These are phyloP conservation scores for Aspergillus candidus DNA, from an alignment of 2,329 filamentous ascomycete genomes.

Conservation along the genomic window DNA sequence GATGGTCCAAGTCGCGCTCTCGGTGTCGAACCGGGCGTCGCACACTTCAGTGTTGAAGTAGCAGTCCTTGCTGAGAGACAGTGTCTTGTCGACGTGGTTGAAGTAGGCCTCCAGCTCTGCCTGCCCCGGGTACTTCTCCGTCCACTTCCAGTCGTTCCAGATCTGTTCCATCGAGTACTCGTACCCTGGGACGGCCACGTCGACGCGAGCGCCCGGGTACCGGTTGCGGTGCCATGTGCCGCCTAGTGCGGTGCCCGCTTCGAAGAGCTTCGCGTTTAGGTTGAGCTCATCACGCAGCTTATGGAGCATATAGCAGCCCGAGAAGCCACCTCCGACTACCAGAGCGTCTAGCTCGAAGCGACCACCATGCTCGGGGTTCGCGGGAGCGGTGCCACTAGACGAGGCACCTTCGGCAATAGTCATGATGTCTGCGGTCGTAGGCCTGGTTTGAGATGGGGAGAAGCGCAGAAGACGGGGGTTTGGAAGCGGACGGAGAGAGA, in stretches of 20 bases:
- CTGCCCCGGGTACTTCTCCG: constrained; percentile 22
- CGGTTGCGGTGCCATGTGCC: constrained; percentile 43
- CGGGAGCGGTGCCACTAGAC: no score
- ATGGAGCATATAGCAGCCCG: constrained; percentile 33
- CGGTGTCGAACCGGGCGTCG: constrained; percentile 30
- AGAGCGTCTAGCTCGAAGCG: constrained; percentile 43
- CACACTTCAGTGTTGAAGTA: constrained; percentile 36
- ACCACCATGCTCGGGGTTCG: no score
- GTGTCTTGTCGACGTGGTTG: constrained; percentile 39
- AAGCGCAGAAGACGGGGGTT: no score
- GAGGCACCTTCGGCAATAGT: no score
- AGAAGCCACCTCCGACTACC: constrained; percentile 38
- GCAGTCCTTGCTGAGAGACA: constrained; percentile 41
- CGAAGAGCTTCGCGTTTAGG: constrained; percentile 33
- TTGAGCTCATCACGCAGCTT: constrained; percentile 32
- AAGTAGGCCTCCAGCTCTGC: constrained; percentile 45
- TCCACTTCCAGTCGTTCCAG: constrained; percentile 43
- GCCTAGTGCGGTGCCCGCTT: constrained; percentile 33
- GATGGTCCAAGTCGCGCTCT: constrained; percentile 39
- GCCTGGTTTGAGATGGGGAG: no score
- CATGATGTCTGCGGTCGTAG: no score
- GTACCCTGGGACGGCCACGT: constrained; percentile 47
- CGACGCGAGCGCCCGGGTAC: constrained; percentile 43
- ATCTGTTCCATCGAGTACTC: constrained; percentile 48
- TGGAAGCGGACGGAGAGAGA: no score